A percentile compares a stretch with the other conserved stretches of the same genome.
These are phyloP conservation scores for Candolleomyces eurysporus DNA, from an alignment of 768 basidiomycete genomes.

Conservation along the genomic window DNA sequence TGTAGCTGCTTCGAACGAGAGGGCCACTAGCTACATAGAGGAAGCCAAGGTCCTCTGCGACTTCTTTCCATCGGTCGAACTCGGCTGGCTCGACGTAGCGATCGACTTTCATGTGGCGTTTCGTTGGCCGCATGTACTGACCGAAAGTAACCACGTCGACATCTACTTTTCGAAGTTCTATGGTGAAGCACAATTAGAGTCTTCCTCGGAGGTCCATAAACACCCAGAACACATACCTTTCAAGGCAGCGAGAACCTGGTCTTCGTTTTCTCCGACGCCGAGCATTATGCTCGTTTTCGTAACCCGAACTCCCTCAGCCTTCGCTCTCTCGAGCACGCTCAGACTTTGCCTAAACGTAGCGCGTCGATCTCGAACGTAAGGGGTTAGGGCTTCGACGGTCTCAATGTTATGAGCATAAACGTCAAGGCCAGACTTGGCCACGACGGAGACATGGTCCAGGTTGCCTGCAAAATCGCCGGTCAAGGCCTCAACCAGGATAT, in stretches of 20 bases:
- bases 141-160: constrained; percentile 99
- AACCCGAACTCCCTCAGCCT: constrained; percentile 77
- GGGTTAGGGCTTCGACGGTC: constrained; percentile 92
- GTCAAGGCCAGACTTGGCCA: constrained; percentile 92
- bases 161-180: constrained; percentile 83
- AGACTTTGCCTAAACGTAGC: constrained; percentile 89
- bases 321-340: constrained; percentile 77
- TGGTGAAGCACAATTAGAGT: constrained; percentile 4
- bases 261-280: constrained; percentile 87
- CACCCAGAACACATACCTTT: constrained; percentile 53
- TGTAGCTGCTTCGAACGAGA: constrained; percentile 93
- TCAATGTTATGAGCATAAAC: constrained; percentile 99
- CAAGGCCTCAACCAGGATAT: constrained; percentile 94
- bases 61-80: constrained; percentile 86
- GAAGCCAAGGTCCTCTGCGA: constrained; percentile 94
- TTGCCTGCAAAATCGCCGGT: constrained; percentile 92
- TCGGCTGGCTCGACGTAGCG: constrained; percentile 93
- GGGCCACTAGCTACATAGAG: constrained; percentile 97
- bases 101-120: constrained; percentile 98
- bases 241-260: constrained; percentile 80
- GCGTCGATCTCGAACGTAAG: constrained; percentile 91
- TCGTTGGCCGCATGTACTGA: constrained; percentile 99
- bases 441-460: constrained; percentile 68
- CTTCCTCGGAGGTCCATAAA: constrained; percentile 1
- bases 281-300: constrained; percentile 99